Percentiles rank a stretch among this genome's conserved stretches.
phyloP scores from a whole-genome alignment of 371 early-diverging fungal genomes.

The Haplosporangium sp. region DNA sequence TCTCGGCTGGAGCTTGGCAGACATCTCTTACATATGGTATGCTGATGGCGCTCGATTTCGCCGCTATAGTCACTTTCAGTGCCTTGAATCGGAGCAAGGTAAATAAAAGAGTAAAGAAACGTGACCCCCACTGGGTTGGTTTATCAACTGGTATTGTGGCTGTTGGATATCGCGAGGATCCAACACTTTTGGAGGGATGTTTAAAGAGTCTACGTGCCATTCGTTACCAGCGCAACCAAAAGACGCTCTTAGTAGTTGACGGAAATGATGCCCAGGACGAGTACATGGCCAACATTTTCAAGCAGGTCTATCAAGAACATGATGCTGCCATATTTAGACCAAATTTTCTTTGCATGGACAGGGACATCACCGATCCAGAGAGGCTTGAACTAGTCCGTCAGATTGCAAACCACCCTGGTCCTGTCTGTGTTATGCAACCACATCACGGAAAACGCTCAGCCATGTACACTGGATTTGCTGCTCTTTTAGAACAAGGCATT shows the following conservation, averaged over 20 bases:
- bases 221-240: constrained; percentile 65
- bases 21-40: constrained; percentile 54
- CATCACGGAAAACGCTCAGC: constrained; percentile 75
- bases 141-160: constrained; percentile 62
- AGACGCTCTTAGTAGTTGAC: constrained; percentile 69
- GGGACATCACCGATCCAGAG: constrained; percentile 34
- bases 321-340: constrained; percentile 60
- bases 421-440: constrained; percentile 69
- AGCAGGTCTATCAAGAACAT: constrained; percentile 63
- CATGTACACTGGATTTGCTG: constrained; percentile 75
- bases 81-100: constrained; percentile 45
- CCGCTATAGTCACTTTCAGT: constrained; percentile 49
- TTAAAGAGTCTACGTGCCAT: constrained; percentile 65
- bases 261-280: constrained; percentile 69
- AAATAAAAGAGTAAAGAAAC: constrained; percentile 34
- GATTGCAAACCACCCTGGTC: constrained; percentile 58
- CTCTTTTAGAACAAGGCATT: constrained; percentile 64
- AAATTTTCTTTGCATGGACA: constrained; percentile 58
- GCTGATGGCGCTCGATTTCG: constrained; percentile 53
- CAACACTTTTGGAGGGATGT: constrained; percentile 65
- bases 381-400: constrained; percentile 38
- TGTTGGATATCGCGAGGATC: constrained; percentile 77
- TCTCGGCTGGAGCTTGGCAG: constrained; percentile 53
- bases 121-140: constrained; percentile 32
- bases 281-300: constrained; percentile 71